Evolutionary conservation across 805 yeast species (phyloP).

Genomic region (Saccharomyces paradoxus): DNA sequence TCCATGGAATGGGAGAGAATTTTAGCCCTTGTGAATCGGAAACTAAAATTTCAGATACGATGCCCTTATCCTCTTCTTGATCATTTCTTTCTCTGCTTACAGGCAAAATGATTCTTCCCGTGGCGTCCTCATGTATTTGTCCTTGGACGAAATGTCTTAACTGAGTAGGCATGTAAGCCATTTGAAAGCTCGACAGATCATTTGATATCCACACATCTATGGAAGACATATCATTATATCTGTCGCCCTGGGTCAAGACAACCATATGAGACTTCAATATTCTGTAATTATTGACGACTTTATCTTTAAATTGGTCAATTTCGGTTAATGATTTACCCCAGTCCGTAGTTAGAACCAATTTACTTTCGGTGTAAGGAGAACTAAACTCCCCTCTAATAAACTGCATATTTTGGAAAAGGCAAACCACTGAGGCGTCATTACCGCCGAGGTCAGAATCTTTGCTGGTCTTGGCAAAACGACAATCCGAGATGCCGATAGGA

Average conservation of each 20-base stretch:
- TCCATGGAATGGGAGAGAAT: conserved; percentile 16
- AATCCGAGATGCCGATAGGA: conserved; percentile 1
- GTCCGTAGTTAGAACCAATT: conserved; percentile 37
- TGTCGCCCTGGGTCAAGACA: conserved; percentile 24
- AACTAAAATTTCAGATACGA: conserved; percentile 13
- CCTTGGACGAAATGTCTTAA: conserved; percentile 23
- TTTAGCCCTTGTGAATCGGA: conserved; percentile 30
- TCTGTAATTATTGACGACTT: conserved; percentile 15
- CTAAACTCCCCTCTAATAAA: conserved; percentile 5
- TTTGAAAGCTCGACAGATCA: conserved; percentile 37
- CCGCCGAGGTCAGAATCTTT: conserved; percentile 9
- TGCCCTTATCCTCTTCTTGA: conserved; percentile 6
- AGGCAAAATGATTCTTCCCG: conserved; percentile 22
- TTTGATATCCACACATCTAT: conserved; percentile 36
- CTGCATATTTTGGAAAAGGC: conserved; percentile 2
- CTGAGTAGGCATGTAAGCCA: conserved; percentile 35
- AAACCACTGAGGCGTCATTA: conserved; percentile 23
- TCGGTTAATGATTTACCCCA: conserved; percentile 35
- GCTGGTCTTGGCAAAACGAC: conserved; percentile 12
- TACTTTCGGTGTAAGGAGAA: background rate
- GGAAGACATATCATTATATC: conserved; percentile 23
- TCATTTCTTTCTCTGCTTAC: conserved; percentile 4
- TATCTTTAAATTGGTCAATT: conserved; percentile 27
- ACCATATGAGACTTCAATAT: conserved; percentile 20
- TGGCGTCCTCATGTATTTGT: conserved; percentile 16